Percentiles rank a stretch among this genome's conserved stretches.
phyloP scores from a whole-genome alignment of 1,139 yeast genomes.

The Yamadazyma diospyri region DNA sequence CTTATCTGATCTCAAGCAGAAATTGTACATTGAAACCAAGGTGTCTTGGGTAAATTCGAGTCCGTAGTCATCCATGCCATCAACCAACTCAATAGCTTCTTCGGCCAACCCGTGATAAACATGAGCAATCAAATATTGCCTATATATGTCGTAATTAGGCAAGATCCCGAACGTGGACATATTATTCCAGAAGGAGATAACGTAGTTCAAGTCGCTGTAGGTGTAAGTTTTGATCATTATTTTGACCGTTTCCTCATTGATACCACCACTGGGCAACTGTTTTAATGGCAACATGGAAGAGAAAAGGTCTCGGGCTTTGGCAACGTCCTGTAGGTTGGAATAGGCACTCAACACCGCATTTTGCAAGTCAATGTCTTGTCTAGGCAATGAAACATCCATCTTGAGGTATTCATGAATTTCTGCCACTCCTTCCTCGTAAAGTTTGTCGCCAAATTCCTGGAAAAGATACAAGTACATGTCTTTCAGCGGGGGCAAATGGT shows the following conservation, averaged over 20 bases:
- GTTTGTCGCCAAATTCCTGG: constrained; percentile 55
- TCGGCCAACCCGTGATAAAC: constrained; percentile 64
- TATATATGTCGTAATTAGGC: constrained; percentile 55
- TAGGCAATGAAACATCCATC: constrained; percentile 57
- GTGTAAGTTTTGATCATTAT: constrained; percentile 71
- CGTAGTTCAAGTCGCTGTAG: constrained; percentile 55
- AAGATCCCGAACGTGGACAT: constrained; percentile 51
- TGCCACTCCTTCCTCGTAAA: constrained; percentile 65
- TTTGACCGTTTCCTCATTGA: constrained; percentile 67
- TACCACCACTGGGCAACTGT: constrained; percentile 38
- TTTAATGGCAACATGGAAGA: constrained; percentile 54
- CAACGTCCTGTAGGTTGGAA: constrained; percentile 57
- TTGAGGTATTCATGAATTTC: constrained; percentile 65
- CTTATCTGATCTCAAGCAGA: constrained; percentile 48
- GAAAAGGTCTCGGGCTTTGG: constrained; percentile 61
- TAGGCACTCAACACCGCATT: constrained; percentile 69
- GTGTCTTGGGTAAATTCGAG: constrained; percentile 48
- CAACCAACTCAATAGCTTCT: constrained; percentile 54
- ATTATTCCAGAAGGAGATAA: constrained; percentile 61
- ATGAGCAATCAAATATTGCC: constrained; percentile 68
- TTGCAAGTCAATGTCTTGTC: constrained; percentile 54
- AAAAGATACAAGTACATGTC: constrained; percentile 64
- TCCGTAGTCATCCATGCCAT: constrained; percentile 51
- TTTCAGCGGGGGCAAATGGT: constrained; percentile 55
- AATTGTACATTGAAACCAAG: constrained; percentile 56